These are phyloP conservation scores for Bathelium albidoporum DNA, from an alignment of 495 filamentous ascomycete species.

Conservation along the genomic window DNA sequence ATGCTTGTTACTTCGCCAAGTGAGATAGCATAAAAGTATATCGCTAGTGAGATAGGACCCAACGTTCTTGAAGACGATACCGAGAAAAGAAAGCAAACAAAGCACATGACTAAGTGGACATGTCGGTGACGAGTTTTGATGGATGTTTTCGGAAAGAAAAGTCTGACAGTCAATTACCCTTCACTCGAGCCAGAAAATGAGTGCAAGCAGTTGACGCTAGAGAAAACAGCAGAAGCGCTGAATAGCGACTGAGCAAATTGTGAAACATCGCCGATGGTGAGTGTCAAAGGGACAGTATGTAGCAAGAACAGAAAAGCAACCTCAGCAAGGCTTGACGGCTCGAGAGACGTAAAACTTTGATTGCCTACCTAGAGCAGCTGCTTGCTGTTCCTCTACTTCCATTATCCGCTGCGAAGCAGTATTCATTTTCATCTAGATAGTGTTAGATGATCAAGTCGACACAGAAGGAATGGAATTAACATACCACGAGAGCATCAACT, in stretches of 20 bases:
- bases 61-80: neutral
- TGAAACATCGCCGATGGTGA: too few species aligned
- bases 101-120: neutral
- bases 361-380: constrained; percentile 35
- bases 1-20: too few species aligned
- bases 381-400: constrained; percentile 41
- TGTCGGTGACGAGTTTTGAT: too few species aligned
- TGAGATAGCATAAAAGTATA: too few species aligned
- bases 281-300: too few species aligned
- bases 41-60: neutral
- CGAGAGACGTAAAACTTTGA: constrained; percentile 18
- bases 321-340: neutral
- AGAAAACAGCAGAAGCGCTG: too few species aligned
- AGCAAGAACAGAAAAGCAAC: neutral
- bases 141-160: too few species aligned
- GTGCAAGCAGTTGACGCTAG: too few species aligned
- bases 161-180: too few species aligned
- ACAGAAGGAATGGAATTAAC: constrained; percentile 1
- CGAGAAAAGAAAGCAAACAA: neutral
- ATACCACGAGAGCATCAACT: constrained; percentile 29
- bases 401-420: constrained; percentile 31
- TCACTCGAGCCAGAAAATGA: too few species aligned
- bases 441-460: neutral
- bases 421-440: neutral
- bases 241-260: too few species aligned